Evolutionary conservation across 768 basidiomycete species (phyloP), one percentile per base, ranked within the genome.

Genomic region (Phlegmacium glaucopus): DNA sequence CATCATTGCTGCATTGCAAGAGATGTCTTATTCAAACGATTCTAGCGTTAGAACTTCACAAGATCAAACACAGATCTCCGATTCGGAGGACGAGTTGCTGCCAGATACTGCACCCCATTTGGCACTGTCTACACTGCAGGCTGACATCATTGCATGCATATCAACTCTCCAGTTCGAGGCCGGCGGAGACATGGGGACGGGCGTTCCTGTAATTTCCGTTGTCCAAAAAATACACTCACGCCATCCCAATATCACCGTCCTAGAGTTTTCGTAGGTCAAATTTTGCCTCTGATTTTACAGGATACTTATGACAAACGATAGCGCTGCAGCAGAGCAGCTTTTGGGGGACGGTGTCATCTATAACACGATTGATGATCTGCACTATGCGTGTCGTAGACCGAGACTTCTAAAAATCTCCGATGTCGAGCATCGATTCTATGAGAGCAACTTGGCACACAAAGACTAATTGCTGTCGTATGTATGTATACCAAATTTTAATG

Each of bases 111-210:
- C 10, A 77, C 84, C 1, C 55, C 61, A 2, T 55, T 87, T 22
- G n/a, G n/a, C n/a, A n/a, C n/a, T n/a, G n/a, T n/a, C n/a, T n/a
- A n/a, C n/a, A n/a, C n/a, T n/a, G 80, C 87, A 49, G 75, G 74
- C 39, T 22, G 63, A 72, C 15, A 88, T 94, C 47, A 66, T 89
- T 50, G 53, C 71, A 12, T 82, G 80, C 58, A 80, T 92, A 40
- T 60, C 69, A 25, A 69, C 79, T 52, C 68, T 75, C 35, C 22
- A 22, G 22, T 49, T 57, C 43, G 49, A 58, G 38, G 61, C 58
- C 30, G 69, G 69, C 6, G 84, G 89, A 56, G 90, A 90, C 9
- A 69, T 86, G 8, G 79, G 87, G 54, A 78, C 90, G 18, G 36
- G 47, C 15, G 74, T 73, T 17, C 75, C 76, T 30, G 86, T 93